Percentiles rank a stretch among this genome's conserved stretches.
Conservation (phyloP, 331 rosid species). For the Cydonia oblonga region DNA sequence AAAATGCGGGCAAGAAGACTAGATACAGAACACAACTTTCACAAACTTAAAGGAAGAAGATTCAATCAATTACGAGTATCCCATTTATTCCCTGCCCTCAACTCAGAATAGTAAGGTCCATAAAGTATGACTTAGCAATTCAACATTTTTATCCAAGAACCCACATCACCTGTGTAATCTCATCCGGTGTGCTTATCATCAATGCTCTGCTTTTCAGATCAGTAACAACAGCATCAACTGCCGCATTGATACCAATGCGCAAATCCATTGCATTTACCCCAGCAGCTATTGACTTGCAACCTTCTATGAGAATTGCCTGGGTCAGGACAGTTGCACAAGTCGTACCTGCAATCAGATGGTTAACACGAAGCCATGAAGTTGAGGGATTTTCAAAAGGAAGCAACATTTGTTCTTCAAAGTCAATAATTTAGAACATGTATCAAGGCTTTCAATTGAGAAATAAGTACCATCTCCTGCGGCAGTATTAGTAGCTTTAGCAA, state of each 20-base stretch:
- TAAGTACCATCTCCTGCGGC: conserved; percentile 76
- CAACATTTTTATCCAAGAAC: not conserved
- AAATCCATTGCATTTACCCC: conserved; percentile 92
- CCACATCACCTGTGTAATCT: conserved; percentile 74
- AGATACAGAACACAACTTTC: not conserved
- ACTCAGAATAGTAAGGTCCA: not conserved
- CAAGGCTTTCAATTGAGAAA: not conserved
- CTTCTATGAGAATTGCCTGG: conserved; percentile 86
- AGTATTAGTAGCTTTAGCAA: conserved; percentile 81
- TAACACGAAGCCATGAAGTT: not conserved
- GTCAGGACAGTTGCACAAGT: conserved; percentile 93
- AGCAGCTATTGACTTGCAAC: conserved; percentile 87
- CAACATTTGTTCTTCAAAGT: not conserved
- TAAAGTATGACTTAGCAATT: not conserved
- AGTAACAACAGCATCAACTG: conserved; percentile 75
- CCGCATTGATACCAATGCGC: conserved; percentile 75
- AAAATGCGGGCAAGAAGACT: not conserved
- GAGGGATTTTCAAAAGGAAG: not conserved
- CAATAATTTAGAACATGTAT: not conserved
- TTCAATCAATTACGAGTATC: not conserved
- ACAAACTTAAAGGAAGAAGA: not conserved
- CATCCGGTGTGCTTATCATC: conserved; percentile 88
- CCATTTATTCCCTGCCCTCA: not conserved
- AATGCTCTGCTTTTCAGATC: conserved; percentile 74
- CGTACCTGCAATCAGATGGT: conserved; percentile 59